Base-by-base conservation (phyloP, 1,284 basidiomycete species). In the Irpex sp. region DNA sequence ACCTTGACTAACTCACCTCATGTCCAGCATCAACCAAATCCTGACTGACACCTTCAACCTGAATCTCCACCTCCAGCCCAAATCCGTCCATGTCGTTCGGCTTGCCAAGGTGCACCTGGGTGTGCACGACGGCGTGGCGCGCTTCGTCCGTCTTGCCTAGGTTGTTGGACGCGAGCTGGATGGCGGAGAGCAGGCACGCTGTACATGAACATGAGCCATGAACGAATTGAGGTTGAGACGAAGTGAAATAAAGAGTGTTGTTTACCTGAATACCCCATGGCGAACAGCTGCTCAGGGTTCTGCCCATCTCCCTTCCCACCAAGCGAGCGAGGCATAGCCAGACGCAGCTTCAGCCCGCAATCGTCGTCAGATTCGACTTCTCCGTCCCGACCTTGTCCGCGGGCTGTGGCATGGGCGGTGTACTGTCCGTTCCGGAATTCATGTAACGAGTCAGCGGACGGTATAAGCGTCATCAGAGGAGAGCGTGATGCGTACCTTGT, bases 131-230 rank as follows among this genome's bases (percentile, higher is more conserved):
- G 3, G 87, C 89, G 21, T 84, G 78, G 57, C 82, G 79, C 1
- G 80, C 83, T 59, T 78, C 77, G 1, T 86, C 83, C 39, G 75
- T 73, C 72, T 87, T 87, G 39, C 86, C 87, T 61, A 78, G 70
- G 26, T 79, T 76, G 46, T 78, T 75, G 0, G 88, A 87, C 54
- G 82, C 76, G 57, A 83, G 71, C 69, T 90, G 88, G 59, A 90
- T 73, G 0, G 89, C 89, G 15, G 87, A 85, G 4, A 90, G 78
- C 71, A 90, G 83, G 69, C 89, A 91, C 0, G 87, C 89, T 89
- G 57, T 1, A 54, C 9, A 36, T 36, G 51, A 21, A 37, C 11
- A 9, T 21, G 54, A 21, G 33, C 36, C 11, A 43, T 7, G 46
- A 26, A 5, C 17, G 46, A 11, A 43, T 3, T 35, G 0, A 9